Evolutionary conservation across 169 alveolate species (phyloP).

Genomic region (Cryptosporidium andersoni): DNA sequence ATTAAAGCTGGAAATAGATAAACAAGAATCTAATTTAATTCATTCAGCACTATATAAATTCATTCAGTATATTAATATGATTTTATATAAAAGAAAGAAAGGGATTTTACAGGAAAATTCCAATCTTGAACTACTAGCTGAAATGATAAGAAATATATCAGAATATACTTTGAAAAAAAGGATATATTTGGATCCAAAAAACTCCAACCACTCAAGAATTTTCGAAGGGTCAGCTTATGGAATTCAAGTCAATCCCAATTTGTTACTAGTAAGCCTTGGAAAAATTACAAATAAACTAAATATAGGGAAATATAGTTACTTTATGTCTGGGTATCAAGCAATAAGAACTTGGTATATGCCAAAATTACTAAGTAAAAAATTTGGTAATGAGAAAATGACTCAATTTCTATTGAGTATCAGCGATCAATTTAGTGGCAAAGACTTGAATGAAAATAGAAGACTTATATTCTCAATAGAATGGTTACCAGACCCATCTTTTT

Average conservation of each 20-base stretch:
- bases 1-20: neutral
- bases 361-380: too few relatives aligned
- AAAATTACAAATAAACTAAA: neutral
- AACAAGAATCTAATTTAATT: neutral
- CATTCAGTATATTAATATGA: neutral
- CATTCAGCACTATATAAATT: neutral
- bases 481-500: too few relatives aligned
- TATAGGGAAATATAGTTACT: neutral
- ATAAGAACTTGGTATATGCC: too few relatives aligned
- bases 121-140: neutral
- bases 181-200: neutral
- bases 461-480: neutral
- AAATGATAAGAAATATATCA: neutral
- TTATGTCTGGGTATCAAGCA: too few relatives aligned
- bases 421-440: too few relatives aligned
- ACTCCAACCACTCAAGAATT: too few relatives aligned
- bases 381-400: too few relatives aligned
- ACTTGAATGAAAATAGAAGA: neutral
- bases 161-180: neutral
- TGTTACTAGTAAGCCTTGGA: slow-evolving; percentile 9
- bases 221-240: too few relatives aligned
- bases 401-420: too few relatives aligned
- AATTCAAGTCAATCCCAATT: too few relatives aligned
- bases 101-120: neutral
- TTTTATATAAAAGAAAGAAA: slow-evolving; percentile 3